Evolutionary conservation across 352 stramenopile genomes (phyloP).

Genomic region (Pythium dissotocum): DNA sequence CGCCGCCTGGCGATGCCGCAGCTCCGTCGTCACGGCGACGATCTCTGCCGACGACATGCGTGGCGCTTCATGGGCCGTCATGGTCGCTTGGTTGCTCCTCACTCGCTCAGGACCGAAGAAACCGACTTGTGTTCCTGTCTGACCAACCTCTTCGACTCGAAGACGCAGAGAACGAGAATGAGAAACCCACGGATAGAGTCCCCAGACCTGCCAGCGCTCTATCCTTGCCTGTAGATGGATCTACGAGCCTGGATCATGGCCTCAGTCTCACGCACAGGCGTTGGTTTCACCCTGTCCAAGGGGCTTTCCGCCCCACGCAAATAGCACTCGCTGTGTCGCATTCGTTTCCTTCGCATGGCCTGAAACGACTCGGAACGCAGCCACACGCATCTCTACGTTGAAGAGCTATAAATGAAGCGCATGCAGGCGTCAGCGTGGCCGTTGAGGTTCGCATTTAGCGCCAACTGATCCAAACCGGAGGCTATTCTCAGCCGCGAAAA

Average conservation of each 20-base stretch:
- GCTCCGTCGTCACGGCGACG: slow-evolving; percentile 78
- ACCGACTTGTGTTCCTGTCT: not conserved
- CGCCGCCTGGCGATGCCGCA: slow-evolving; percentile 61
- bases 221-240: no score
- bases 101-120: not conserved
- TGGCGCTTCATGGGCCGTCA: slow-evolving; percentile 29
- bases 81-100: slow-evolving; percentile 1
- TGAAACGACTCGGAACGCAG: not conserved
- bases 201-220: no score
- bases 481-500: no score
- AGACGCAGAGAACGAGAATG: not conserved
- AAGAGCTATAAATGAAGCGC: not conserved
- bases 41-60: slow-evolving; percentile 82
- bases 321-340: not conserved
- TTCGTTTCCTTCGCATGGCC: not conserved
- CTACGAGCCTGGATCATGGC: no score
- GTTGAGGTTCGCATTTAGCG: not conserved
- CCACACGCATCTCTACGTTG: no score
- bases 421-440: not conserved
- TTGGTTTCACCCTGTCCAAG: not conserved
- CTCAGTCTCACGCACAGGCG: not conserved
- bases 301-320: not conserved
- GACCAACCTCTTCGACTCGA: not conserved
- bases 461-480: not conserved
- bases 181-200: not conserved